Evolutionary conservation across 768 basidiomycete genomes (phyloP).

Genomic region (Lanmaoa rubissima): DNA sequence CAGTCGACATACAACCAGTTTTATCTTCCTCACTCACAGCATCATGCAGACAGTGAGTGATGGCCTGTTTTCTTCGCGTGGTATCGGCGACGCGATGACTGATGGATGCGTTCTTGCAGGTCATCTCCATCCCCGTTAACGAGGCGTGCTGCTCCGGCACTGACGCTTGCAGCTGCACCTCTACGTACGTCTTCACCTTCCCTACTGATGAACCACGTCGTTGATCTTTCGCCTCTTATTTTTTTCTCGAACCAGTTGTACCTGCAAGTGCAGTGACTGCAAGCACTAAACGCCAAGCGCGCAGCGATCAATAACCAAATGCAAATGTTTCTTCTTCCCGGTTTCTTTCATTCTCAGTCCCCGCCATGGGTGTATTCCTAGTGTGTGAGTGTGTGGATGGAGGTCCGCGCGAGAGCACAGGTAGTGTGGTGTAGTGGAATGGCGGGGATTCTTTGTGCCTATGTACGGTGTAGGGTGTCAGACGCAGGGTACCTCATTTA

Average conservation of each 20-base stretch:
- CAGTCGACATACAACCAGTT: neutral
- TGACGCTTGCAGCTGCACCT: constrained; percentile 11
- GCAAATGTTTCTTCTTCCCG: neutral
- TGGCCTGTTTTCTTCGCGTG: neutral
- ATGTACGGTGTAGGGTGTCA: neutral
- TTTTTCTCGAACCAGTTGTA: constrained; percentile 3
- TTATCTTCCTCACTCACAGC: neutral
- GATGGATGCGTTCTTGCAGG: neutral
- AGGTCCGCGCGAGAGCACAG: neutral
- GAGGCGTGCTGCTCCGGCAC: constrained; percentile 18
- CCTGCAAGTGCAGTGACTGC: constrained; percentile 21
- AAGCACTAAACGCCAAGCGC: constrained; percentile 8
- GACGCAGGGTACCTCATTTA: neutral
- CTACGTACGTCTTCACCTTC: neutral
- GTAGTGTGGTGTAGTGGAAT: neutral
- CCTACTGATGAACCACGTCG: neutral
- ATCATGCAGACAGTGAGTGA: constrained; percentile 19
- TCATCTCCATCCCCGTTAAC: constrained; percentile 15
- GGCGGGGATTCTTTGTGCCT: neutral
- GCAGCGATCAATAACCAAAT: too few relatives aligned
- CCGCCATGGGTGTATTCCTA: neutral
- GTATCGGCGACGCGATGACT: neutral
- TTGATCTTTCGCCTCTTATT: neutral
- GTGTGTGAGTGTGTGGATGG: neutral
- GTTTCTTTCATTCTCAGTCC: neutral